These are phyloP conservation scores for Fusarium odoratissimum DNA, from an alignment of 2,329 filamentous ascomycete genomes.

Conservation along the genomic window DNA sequence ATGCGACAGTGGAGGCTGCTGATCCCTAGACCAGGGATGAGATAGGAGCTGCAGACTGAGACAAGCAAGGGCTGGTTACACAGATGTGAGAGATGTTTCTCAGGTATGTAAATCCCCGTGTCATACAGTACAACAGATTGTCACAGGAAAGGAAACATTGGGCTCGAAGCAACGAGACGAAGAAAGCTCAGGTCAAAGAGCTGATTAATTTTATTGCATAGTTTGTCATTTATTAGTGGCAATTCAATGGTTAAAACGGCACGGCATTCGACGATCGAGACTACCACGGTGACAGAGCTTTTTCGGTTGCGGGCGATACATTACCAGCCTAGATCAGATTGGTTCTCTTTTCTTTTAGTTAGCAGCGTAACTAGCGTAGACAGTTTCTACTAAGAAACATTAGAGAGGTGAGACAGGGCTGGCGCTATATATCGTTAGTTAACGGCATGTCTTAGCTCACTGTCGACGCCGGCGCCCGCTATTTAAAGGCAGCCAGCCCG, in stretches of 20 bases:
- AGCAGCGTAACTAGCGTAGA: not conserved
- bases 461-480: not conserved
- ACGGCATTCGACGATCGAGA: not conserved
- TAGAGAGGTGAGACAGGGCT: conserved; percentile 14
- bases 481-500: not conserved
- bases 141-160: not conserved
- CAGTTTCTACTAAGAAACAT: not conserved
- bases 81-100: conserved; percentile 6
- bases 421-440: conserved; percentile 5
- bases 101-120: conserved; percentile 1
- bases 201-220: conserved; percentile 25
- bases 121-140: not conserved
- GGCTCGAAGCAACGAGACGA: not conserved
- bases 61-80: conserved; percentile 11
- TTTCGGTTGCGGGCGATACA: conserved; percentile 7
- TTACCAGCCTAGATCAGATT: conserved; percentile 15
- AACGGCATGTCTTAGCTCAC: not conserved
- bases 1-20: conserved; percentile 32
- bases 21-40: conserved; percentile 6
- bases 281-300: conserved; percentile 3
- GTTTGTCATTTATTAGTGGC: conserved; percentile 17
- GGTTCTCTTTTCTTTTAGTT: conserved; percentile 1
- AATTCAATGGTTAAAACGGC: conserved; percentile 18
- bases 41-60: not conserved
- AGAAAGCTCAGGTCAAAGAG: conserved; percentile 7